A percentile compares a stretch with the other conserved stretches of the same genome.
Evolutionary conservation across 768 basidiomycete species (phyloP).

Genomic region (Leccinum imitatum): DNA sequence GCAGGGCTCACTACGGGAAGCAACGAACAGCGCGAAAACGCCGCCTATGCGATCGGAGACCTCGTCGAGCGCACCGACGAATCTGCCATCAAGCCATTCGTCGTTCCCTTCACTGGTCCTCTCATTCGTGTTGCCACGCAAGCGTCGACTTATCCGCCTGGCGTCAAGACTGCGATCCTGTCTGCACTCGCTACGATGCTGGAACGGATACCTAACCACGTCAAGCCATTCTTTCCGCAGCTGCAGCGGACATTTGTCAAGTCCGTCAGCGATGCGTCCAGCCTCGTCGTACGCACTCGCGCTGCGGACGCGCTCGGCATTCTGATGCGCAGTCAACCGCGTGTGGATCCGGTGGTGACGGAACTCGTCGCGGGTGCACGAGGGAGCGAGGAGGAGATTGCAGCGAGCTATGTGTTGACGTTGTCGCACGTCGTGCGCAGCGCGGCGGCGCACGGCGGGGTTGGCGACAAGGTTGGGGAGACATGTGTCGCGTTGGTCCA

Average conservation of each 20-base stretch:
- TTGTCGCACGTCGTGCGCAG: conserved; percentile 72
- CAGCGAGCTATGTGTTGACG: conserved; percentile 72
- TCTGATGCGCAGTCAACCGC: conserved; percentile 86
- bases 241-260: conserved; percentile 96
- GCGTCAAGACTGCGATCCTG: conserved; percentile 90
- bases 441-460: conserved; percentile 58
- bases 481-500: conserved; percentile 68
- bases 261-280: conserved; percentile 78
- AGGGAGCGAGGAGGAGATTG: conserved; percentile 66
- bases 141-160: conserved; percentile 85
- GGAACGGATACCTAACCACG: conserved; percentile 80
- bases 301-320: conserved; percentile 57
- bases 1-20: conserved; percentile 92
- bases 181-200: conserved; percentile 84
- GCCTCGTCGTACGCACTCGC: conserved; percentile 72
- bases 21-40: conserved; percentile 93
- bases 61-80: conserved; percentile 88
- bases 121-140: conserved; percentile 94
- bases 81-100: conserved; percentile 87
- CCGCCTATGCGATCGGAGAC: conserved; percentile 95
- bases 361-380: conserved; percentile 70
- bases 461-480: conserved; percentile 75
- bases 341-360: conserved; percentile 92
- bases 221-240: conserved; percentile 98
- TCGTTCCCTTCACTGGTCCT: conserved; percentile 93